Percentiles rank a stretch among this genome's conserved stretches.
These are phyloP conservation scores for Thalassiosira mediterranea DNA, from an alignment of 352 stramenopile genomes.

Conservation along the genomic window DNA sequence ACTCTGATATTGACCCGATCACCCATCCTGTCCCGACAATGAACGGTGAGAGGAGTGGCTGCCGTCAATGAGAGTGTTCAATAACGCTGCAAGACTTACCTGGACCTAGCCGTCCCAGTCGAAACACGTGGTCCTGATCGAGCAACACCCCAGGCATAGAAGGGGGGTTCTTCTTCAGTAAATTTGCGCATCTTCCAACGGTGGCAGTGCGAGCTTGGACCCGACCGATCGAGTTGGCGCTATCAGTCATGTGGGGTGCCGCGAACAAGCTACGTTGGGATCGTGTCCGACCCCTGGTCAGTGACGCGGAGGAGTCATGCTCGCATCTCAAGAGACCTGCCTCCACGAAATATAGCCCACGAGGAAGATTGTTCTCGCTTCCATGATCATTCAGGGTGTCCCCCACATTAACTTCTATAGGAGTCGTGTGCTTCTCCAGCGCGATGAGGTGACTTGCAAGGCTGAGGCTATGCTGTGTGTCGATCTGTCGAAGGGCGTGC, in stretches of 20 bases:
- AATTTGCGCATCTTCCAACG: slow-evolving; percentile 24
- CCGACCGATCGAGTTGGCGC: slow-evolving; percentile 45
- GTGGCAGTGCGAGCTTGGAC: slow-evolving; percentile 46
- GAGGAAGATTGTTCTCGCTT: slow-evolving; percentile 22
- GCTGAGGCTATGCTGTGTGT: slow-evolving; percentile 58
- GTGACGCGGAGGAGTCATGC: slow-evolving; percentile 32
- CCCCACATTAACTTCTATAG: slow-evolving; percentile 56
- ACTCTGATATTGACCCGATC: slow-evolving; percentile 49
- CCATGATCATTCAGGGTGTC: slow-evolving; percentile 49
- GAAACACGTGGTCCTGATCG: slow-evolving; percentile 55
- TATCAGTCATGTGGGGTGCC: slow-evolving; percentile 8
- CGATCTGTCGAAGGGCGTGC: slow-evolving; percentile 63
- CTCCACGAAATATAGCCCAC: slow-evolving; percentile 80
- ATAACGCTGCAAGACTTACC: too few relatives aligned
- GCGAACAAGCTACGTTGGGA: slow-evolving; percentile 21
- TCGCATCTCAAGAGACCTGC: slow-evolving; percentile 57
- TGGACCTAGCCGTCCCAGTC: slow-evolving; percentile 61
- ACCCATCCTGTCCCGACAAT: slow-evolving; percentile 64
- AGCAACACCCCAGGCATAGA: slow-evolving; percentile 15
- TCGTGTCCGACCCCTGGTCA: slow-evolving; percentile 27
- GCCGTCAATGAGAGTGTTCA: too few relatives aligned
- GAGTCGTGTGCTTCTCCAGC: slow-evolving; percentile 55
- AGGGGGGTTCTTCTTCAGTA: slow-evolving; percentile 48
- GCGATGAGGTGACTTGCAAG: slow-evolving; percentile 46
- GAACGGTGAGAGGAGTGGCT: too few relatives aligned